Base-by-base conservation (phyloP, 169 alveolate species). In the Babesia ovata region DNA sequence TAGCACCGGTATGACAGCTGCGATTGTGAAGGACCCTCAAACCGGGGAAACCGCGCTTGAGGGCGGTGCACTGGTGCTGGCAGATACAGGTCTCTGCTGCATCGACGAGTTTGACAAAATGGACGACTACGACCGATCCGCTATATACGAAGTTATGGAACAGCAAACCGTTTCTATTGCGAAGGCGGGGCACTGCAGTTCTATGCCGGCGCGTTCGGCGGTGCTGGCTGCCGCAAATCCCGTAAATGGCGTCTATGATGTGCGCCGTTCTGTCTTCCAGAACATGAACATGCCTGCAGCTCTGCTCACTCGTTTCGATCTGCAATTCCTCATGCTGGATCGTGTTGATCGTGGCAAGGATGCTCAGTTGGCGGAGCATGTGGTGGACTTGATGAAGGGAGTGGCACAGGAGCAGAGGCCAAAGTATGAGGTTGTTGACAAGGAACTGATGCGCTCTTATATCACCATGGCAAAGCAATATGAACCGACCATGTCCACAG, bases 211-310 rank as follows among this genome's bases (percentile, higher is more conserved):
- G 10, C 56, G 91, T 29, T 86, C 92, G 0, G 92, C 98, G 7
- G 97, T 98, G 29, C 83, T 98, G 81, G 99, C 99, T 0, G 99
- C 99, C 13, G 99, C 99, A 10, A 98, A 98, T 84, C 99, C 99
- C 11, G 81, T 95, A 17, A 95, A 94, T 75, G 99, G 99, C 4
- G 92, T 98, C 75, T 98, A 98, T 81, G 98, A 96, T 79, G 92
- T 93, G 26, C 94, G 92, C 70, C 85, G 94, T 67, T 58, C 96
- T 83, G 94, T 90, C n/a, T 75, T 92, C 79, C 95, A 95, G 76
- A 98, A 98, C 92, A 95, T 98, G 79, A 96, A 97, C 83, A 85
- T 98, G 42, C 99, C 99, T 16, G 98, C 98, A n/a, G 99, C 99
- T 0, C 88, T 98, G 48, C 88, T 98, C 53, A 93, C 99, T 11